Conservation (phyloP, 225 moss, liverwort and hornwort genomes). For the Straminergon stramineum region DNA sequence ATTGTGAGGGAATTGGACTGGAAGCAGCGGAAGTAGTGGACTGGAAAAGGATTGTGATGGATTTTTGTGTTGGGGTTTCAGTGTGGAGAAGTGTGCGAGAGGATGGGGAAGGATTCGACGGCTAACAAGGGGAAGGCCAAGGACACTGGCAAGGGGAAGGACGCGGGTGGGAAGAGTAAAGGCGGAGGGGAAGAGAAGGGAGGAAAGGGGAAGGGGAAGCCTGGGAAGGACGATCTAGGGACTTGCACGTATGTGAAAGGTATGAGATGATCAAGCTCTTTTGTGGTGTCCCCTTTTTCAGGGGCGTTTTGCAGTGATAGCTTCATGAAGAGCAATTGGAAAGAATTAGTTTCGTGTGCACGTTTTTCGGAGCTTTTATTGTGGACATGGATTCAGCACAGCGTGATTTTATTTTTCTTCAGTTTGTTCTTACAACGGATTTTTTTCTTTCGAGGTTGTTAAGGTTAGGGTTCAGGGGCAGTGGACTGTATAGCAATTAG, state of each 20-base stretch:
- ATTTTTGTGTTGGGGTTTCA: neutral
- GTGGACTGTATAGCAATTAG: neutral
- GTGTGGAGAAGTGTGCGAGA: neutral
- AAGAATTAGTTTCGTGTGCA: neutral
- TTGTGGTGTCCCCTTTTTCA: neutral
- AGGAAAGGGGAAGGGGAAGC: slow-evolving; percentile 80
- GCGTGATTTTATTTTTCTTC: neutral
- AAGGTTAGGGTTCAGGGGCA: slow-evolving; percentile 8
- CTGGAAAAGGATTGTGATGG: neutral
- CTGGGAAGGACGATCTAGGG: slow-evolving; percentile 72
- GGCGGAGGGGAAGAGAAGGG: slow-evolving; percentile 48
- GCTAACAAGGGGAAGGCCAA: slow-evolving; percentile 69
- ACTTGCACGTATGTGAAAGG: slow-evolving; percentile 99
- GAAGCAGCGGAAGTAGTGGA: neutral
- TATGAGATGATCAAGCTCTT: neutral
- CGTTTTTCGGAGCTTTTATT: neutral
- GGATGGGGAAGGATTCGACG: slow-evolving; percentile 83
- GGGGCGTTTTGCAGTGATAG: neutral
- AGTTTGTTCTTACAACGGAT: neutral
- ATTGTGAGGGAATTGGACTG: neutral
- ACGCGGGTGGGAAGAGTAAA: slow-evolving; percentile 60
- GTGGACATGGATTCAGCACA: neutral
- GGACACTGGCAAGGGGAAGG: slow-evolving; percentile 58
- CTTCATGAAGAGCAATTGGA: neutral
- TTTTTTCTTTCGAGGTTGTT: neutral